Evolutionary conservation across 768 basidiomycete genomes (phyloP), one percentile per base, ranked within the genome.

Genomic region (Suillus americanus): DNA sequence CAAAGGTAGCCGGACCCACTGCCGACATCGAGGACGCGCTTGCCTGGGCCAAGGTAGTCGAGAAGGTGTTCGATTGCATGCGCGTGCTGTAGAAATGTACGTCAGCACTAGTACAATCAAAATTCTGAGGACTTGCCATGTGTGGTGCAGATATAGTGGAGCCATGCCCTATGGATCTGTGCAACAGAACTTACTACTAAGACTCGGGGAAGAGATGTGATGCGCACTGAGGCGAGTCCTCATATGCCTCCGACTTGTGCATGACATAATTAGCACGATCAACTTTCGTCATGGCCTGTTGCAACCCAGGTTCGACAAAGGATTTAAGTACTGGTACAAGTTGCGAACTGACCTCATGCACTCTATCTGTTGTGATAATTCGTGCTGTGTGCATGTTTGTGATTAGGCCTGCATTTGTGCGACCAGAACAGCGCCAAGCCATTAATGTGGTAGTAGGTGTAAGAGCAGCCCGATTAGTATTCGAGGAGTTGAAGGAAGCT

Each of bases 71-170:
- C 90, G 3, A 85, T 73, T 0, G 97, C 95, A 66, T 95, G 88
- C 0, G 94, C 95, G 66, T 97, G 95, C 91, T 91, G 65, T 5
- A 60, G n/a, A 37, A 20, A 35, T 60, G 57, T 10, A 61, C 23
- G 62, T 37, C 12, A 46, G 23, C 12, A 57, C 4, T 4, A 23
- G 54, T 35, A 2, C 4, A 56, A 16, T 16, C 35, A 18, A 28
- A 23, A 60, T 57, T 55, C 7, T 28, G 16, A 18, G 43, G 30
- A 7, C 71, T 72, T 61, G 90, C 91, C 96, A 99, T 99, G 74
- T 99, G 97, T 1, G 97, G 97, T 0, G 97, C 97, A 45, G 91
- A 94, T 66, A 99, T 98, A 0, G 97, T 99, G 16, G 95, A 96
- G 14, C 87, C 89, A 71, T 90, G 84, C 2, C 92, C 91, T 60